Base-by-base conservation (phyloP, 331 rosid species). In the Acacia pycnantha region DNA sequence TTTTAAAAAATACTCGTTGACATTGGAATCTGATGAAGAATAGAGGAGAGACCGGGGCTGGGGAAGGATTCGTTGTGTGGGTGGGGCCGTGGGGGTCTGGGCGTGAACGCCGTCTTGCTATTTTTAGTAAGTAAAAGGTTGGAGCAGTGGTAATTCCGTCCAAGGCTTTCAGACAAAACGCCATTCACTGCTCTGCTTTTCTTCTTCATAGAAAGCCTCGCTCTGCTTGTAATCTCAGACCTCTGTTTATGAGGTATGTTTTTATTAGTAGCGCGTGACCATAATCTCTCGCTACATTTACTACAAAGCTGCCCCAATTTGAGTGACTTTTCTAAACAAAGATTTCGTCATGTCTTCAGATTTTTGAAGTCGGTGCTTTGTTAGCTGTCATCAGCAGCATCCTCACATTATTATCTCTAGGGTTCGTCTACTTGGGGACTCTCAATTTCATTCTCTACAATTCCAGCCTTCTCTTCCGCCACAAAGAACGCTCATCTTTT, bases 41-140 rank as follows among this genome's bases (percentile, higher is more conserved):
- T 19, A 14, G 3, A 15, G n/a, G n/a, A n/a, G n/a, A 31, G 73
- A 1, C 15, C 3, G 43, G 8, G 7, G 3, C 48, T 43, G 48
- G 11, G 48, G 53, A 40, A 12, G 19, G 31, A 12, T 12, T 3
- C 11, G 5, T 1, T 31, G 22, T 11, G 31, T 2, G 27, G 2
- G 5, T 2, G 24, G 46, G 31, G 31, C 31, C 2, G 31, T 29
- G 31, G 31, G 33, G 33, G 3, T 7, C 15, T 29, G 24, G 11
- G 22, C 10, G 3, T 12, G 72, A 35, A 35, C 76, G 48, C 81
- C 83, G 81, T 77, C 78, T 87, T 84, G 41, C 90, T 66, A 81
- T 22, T 54, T 84, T 70, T 51, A 66, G 88, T 1, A 65, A 79
- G 61, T 54, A 2, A 53, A 54, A 54, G 8, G 61, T 58, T 4